Base-by-base conservation (phyloP, 495 filamentous ascomycete species). In the Patellaria atrata region DNA sequence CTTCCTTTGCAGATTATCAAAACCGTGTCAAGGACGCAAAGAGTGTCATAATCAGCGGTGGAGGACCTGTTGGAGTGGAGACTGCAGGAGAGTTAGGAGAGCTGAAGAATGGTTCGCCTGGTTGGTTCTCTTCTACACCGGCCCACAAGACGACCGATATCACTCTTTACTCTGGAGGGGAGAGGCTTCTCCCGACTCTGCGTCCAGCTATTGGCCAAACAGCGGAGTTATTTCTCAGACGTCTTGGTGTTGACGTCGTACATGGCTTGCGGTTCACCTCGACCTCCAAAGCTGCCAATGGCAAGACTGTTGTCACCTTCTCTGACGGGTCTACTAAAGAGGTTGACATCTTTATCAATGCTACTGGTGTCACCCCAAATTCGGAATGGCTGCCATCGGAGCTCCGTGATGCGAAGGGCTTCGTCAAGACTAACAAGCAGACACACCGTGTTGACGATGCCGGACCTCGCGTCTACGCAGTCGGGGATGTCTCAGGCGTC, bases 51-150 rank as follows among this genome's bases (percentile, higher is more conserved):
- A 59, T 70, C 30, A 56, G 52, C 4, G 82, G 82, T 20, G 80
- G 63, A 0, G 82, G 82, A 0, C 57, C 72, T 3, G 70, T 77
- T 2, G 80, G 76, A 8, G 65, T 82, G 27, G 68, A 72, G 37
- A 60, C 55, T 1, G 67, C 67, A 1, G 68, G 65, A n/a, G 68
- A 71, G 39, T 51, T 71, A 4, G 59, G 47, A 12, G 41, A 53
- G 25, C 36, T 39, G 17, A 37, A 55, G 22, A 51, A 51, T 29
- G 50, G 50, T 22, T 34, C 33, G 8, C 41, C 48, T 1, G 47
- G 49, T 17, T 50, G 35, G 14, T 34, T 48, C 10, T 5, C 10
- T 10, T 24, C 33, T 5, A 24, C 19, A 6, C 53, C 44, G 2
- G 30, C 41, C 22, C 23, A 54, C 18, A 58, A 54, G 7, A 63